Conservation (phyloP, 1,284 basidiomycete genomes). For the Cutaneotrichosporon curvatum region DNA sequence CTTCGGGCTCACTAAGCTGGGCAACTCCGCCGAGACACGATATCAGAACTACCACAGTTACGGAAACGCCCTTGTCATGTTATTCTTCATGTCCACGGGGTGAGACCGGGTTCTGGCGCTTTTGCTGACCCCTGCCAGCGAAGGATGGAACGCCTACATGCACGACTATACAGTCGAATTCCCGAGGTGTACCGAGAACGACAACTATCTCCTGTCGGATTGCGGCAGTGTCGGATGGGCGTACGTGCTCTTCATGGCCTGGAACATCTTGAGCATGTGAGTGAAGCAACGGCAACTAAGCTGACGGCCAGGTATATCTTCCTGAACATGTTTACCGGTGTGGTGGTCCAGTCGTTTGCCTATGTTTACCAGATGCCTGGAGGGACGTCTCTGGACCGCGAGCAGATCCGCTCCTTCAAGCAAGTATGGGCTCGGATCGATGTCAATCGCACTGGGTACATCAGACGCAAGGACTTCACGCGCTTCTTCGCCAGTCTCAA, state of each 20-base stretch:
- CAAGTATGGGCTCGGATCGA: conserved; percentile 86
- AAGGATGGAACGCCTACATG: conserved; percentile 69
- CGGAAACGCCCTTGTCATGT: conserved; percentile 74
- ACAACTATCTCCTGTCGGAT: conserved; percentile 65
- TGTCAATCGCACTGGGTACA: conserved; percentile 67
- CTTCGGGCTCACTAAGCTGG: conserved; percentile 87
- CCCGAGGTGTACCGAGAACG: conserved; percentile 67
- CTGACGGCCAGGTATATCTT: conserved; percentile 68
- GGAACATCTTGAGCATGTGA: conserved; percentile 94
- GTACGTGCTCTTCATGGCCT: conserved; percentile 82
- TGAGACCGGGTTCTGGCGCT: conserved; percentile 48
- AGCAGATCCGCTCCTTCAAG: conserved; percentile 89
- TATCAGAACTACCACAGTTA: conserved; percentile 78
- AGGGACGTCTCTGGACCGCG: conserved; percentile 73
- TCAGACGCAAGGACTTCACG: conserved; percentile 65
- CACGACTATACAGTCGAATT: conserved; percentile 76
- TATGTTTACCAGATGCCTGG: conserved; percentile 85
- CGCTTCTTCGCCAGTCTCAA: conserved; percentile 60
- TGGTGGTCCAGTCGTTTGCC: conserved; percentile 93
- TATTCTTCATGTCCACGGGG: conserved; percentile 54
- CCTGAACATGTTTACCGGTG: conserved; percentile 90
- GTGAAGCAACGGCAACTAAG: conserved; percentile 23
- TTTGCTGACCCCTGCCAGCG: conserved; percentile 61
- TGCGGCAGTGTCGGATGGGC: conserved; percentile 85
- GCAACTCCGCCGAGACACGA: conserved; percentile 57